Evolutionary conservation across 768 basidiomycete genomes (phyloP), one percentile per base, ranked within the genome.

Genomic region (Naganishia vishniacii): DNA sequence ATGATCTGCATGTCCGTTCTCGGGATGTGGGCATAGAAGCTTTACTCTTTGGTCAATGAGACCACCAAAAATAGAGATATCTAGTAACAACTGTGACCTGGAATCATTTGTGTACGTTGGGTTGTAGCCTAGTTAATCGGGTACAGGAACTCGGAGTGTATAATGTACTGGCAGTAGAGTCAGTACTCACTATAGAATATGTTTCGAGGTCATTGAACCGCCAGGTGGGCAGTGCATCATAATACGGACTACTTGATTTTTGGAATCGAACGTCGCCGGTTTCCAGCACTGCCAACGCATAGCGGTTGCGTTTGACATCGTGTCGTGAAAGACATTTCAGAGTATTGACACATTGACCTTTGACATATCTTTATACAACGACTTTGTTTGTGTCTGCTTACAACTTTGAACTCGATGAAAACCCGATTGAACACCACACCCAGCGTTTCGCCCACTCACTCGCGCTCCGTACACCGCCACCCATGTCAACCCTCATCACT

Each of bases 1-100:
- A 63, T 74, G 61, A 68, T 74, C 48, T 70, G 60, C 20, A 74
- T 74, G 73, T 70, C 68, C 48, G 71, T 74, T 11, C 62, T 74
- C 9, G 73, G 73, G n/a, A 72, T 71, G 41, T 74, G 71, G 69
- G 73, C 69, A 6, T 72, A 68, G 41, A 8, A 20, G n/a, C 34
- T 15, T 46, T 42, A n/a, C 8, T 37, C 34, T 15, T 37, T 37
- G 7, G 34, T 15, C 48, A 12, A n/a, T 32, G n/a, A 20, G n/a
- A n/a, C n/a, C n/a, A 20, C 26, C 9, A 48, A 20, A 48, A 7
- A 48, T n/a, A n/a, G n/a, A n/a, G n/a, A n/a, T n/a, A n/a, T n/a
- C n/a, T n/a, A n/a, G n/a, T n/a, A n/a, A n/a, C n/a, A n/a, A n/a
- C n/a, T n/a, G n/a, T n/a, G n/a, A n/a, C n/a, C n/a, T n/a, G n/a